Evolutionary conservation across 202 grass and related monocot genomes (phyloP).

Genomic region (Saccharum hybrid): DNA sequence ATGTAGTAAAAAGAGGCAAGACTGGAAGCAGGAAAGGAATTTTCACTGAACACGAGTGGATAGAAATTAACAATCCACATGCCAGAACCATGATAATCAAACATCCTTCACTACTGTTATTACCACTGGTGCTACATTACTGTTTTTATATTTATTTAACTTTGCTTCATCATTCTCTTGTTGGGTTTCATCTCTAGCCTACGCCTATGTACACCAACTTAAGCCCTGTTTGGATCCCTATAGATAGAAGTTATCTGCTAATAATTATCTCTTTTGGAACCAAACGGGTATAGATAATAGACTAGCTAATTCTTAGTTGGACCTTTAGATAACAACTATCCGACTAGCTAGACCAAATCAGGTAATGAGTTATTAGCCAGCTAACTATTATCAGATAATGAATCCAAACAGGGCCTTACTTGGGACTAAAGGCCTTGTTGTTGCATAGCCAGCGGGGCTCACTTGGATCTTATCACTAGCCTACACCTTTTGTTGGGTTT

Average conservation of each 20-base stretch:
- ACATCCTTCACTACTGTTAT: neutral
- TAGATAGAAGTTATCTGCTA: too few relatives aligned
- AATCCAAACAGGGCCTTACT: neutral
- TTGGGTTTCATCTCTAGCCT: slow-evolving; percentile 1
- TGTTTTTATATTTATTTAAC: slow-evolving; percentile 1
- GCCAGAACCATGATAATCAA: slow-evolving; percentile 14
- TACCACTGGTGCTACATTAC: neutral
- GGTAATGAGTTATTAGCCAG: too few relatives aligned
- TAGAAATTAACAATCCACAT: neutral
- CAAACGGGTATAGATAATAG: too few relatives aligned
- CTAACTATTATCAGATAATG: too few relatives aligned
- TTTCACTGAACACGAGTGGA: neutral
- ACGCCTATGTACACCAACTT: neutral
- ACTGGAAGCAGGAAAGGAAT: neutral
- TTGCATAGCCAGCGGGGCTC: neutral
- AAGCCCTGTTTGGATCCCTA: neutral
- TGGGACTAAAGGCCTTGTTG: neutral
- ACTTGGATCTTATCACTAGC: neutral
- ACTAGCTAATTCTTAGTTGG: too few relatives aligned
- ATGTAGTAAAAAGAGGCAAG: neutral
- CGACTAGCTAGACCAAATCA: too few relatives aligned
- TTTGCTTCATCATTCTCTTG: neutral
- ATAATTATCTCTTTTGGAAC: too few relatives aligned
- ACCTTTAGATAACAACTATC: too few relatives aligned
- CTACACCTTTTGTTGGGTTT: neutral